These are phyloP conservation scores for Cadophora luteo-olivacea DNA, from an alignment of 2,329 filamentous ascomycete species.

Conservation along the genomic window DNA sequence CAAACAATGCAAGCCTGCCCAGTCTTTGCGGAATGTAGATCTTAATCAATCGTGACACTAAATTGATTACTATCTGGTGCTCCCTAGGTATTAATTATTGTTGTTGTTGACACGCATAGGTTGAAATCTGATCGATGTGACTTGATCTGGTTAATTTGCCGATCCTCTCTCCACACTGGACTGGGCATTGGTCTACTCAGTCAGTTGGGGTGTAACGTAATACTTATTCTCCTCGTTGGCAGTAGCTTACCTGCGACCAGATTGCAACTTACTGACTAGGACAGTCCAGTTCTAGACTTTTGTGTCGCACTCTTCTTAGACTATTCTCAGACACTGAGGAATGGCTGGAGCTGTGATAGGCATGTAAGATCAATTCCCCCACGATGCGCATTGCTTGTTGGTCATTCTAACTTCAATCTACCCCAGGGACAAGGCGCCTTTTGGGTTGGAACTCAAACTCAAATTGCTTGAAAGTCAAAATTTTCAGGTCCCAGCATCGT, in stretches of 20 bases:
- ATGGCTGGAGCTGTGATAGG: not conserved
- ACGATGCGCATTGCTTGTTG: not conserved
- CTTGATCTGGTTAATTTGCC: not conserved
- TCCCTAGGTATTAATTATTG: not conserved
- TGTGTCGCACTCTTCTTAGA: not conserved
- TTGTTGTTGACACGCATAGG: not conserved
- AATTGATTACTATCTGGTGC: too few species aligned
- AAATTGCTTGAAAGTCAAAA: constrained; percentile 1
- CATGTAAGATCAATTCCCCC: not conserved
- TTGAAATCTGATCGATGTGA: constrained; percentile 1
- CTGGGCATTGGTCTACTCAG: not conserved
- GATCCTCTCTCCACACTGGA: not conserved
- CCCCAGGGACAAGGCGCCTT: constrained; percentile 5
- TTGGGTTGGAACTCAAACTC: constrained; percentile 1
- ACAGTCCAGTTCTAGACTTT: not conserved
- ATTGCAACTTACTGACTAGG: not conserved
- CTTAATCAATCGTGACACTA: not conserved
- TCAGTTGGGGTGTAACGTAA: not conserved
- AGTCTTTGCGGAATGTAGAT: not conserved
- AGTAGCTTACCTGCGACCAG: not conserved
- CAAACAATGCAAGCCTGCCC: not conserved
- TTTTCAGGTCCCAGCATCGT: constrained; percentile 9
- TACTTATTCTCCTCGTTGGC: constrained; percentile 1
- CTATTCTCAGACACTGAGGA: not conserved
- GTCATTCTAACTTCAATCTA: not conserved